Evolutionary conservation across 1,284 basidiomycete species (phyloP).

Genomic region (Schizophyllum commune): DNA sequence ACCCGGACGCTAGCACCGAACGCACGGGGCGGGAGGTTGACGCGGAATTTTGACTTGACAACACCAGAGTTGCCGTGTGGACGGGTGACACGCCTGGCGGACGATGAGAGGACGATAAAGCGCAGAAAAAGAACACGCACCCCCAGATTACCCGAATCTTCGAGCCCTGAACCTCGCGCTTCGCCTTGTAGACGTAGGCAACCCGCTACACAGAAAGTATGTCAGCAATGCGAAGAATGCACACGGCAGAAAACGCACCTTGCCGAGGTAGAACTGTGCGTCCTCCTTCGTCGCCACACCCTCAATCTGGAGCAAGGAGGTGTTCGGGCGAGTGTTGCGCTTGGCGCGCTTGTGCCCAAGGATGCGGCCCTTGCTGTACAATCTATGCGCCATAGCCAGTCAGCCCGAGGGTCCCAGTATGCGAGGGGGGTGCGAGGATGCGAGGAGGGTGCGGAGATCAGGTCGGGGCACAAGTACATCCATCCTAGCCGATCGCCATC

Average conservation of each 20-base stretch:
- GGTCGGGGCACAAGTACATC: neutral
- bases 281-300: conserved; percentile 93
- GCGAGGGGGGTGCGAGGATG: neutral
- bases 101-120: neutral
- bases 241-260: conserved; percentile 43
- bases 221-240: neutral
- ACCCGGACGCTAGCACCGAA: conserved; percentile 95
- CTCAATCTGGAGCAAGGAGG: conserved; percentile 95
- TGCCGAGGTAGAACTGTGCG: conserved; percentile 97
- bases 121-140: conserved; percentile 32
- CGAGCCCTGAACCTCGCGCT: conserved; percentile 86
- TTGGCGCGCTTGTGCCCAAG: conserved; percentile 98
- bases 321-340: conserved; percentile 93
- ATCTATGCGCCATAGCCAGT: conserved; percentile 39
- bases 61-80: conserved; percentile 94
- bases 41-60: conserved; percentile 95
- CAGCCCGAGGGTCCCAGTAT: neutral
- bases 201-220: conserved; percentile 57
- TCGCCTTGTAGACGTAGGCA: conserved; percentile 96
- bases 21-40: conserved; percentile 93
- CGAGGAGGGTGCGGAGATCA: neutral
- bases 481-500: neutral
- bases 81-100: conserved; percentile 75
- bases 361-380: conserved; percentile 96
- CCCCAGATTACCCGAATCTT: conserved; percentile 98